Base-by-base conservation (phyloP, 495 filamentous ascomycete genomes). In the Penicillium waksmanii region DNA sequence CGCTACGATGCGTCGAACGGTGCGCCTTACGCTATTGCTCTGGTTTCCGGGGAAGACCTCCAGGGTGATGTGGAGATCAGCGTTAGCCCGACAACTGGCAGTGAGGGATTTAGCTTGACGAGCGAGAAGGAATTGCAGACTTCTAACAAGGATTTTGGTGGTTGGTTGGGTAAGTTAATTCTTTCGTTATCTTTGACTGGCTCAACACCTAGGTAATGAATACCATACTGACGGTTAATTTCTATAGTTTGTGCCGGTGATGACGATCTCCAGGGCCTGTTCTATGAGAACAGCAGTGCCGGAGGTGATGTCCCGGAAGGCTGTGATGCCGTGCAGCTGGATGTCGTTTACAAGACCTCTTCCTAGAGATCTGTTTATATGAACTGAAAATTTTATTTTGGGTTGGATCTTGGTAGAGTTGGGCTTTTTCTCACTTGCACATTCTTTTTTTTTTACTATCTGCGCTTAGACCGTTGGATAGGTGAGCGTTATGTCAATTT, bases 141-240 rank as follows among this genome's bases (percentile, higher is more conserved):
- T 36, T 23, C 33, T 12, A 49, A 49, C 19, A 53, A 47, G 27
- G 55, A 60, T 7, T 79, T 74, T 55, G 68, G 60, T 35, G 72
- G 77, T 4, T 79, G 77, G 77, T 56, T 76, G 5, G 73, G 75
- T 77, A 65, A 51, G 73, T 69, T 48, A 19, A 40, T 35, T 5
- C 33, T 44, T 18, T 27, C 13, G n/a, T 8, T 40, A 36, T 25
- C 15, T 25, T 21, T 46, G 19, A 2, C 8, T 27, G 12, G 27
- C 6, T 31, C 27, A 31, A 31, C 1, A 31, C 27, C 27, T 31
- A 5, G 27, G 0, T 9, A 8, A 8, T 7, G 27, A 31, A 31
- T 8, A 31, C 1, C 27, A 1, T 23, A 8, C 17, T 44, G 18
- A 40, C 18, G 19, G 25, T 34, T 36, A 31, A 8, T 15, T 23